Evolutionary conservation across 176 grass and related monocot genomes (phyloP), one percentile per base, ranked within the genome.

Genomic region (Musa itinerans): DNA sequence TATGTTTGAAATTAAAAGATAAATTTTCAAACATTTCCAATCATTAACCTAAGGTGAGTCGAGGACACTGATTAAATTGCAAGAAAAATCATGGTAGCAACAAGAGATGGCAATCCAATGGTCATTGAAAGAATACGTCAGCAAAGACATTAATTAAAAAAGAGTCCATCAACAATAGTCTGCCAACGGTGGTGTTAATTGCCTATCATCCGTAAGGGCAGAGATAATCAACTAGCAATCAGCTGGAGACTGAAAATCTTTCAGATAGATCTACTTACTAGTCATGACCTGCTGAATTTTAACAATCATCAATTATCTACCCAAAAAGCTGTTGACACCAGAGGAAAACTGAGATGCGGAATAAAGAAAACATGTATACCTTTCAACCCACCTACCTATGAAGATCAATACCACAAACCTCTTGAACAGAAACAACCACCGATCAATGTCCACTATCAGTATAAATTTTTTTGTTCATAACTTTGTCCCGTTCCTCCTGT

Each of bases 61-160:
- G 23, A 24, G 23, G 23, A 24, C 23, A 24, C 23, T 24, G 23
- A 24, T 24, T 24, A 24, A 24, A 24, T 1, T 24, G 23, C 23
- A 24, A 24, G 23, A 24, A 24, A 24, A 24, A 24, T 24, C 23
- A 24, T 24, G 23, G 23, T 24, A 24, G 23, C 23, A 24, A 24
- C 0, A 1, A 24, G 1, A 24, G 0, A 24, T 24, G 0, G 23
- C 23, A 24, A 24, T 0, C 0, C 0, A 24, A 24, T n/a, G n/a
- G n/a, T n/a, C n/a, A n/a, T n/a, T n/a, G n/a, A n/a, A n/a, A n/a
- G n/a, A n/a, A n/a, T n/a, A n/a, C n/a, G n/a, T n/a, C 0, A 24
- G 23, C 1, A 24, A 24, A 24, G 1, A 0, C 23, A 24, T 24
- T 24, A 24, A 24, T 24, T 24, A 24, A 24, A 43, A 43, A 43